A percentile compares a stretch with the other conserved stretches of the same genome.
Conservation (phyloP, 2,329 filamentous ascomycete genomes). For the Claviceps maximensis region DNA sequence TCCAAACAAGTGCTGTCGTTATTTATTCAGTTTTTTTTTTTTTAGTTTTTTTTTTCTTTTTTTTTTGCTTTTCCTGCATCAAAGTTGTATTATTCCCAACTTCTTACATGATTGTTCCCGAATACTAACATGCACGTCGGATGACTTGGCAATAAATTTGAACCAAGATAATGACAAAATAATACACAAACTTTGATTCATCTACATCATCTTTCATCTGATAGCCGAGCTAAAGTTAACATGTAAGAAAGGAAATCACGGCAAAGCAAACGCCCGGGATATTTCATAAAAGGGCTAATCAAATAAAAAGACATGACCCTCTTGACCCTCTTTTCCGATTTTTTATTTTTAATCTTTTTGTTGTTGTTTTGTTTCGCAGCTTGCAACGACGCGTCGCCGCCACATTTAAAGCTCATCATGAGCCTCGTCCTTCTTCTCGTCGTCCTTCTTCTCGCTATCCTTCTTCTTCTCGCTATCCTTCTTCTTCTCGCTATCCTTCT, state of each 20-base stretch:
- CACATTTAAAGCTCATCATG: slow-evolving; percentile 60
- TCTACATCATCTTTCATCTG: slow-evolving; percentile 11
- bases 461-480: slow-evolving; percentile 27
- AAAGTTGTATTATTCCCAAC: too few relatives aligned
- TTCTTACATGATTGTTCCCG: too few relatives aligned
- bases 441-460: slow-evolving; percentile 30
- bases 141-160: too few relatives aligned
- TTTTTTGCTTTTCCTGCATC: not conserved
- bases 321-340: slow-evolving; percentile 10
- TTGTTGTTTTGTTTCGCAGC: too few relatives aligned
- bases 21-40: too few relatives aligned
- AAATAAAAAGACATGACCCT: slow-evolving; percentile 6
- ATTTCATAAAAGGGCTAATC: slow-evolving; percentile 20
- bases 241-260: not conserved
- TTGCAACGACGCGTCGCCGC: not conserved
- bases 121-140: too few relatives aligned
- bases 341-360: slow-evolving; percentile 7
- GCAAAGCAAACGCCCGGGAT: slow-evolving; percentile 18
- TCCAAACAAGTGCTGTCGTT: too few relatives aligned
- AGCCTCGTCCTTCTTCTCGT: slow-evolving; percentile 21
- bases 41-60: not conserved
- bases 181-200: not conserved
- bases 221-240: slow-evolving; percentile 6
- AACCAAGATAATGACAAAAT: too few relatives aligned
- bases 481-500: slow-evolving; percentile 29